Evolutionary conservation across 331 rosid genomes (phyloP).

Genomic region (Rosa hybrid): DNA sequence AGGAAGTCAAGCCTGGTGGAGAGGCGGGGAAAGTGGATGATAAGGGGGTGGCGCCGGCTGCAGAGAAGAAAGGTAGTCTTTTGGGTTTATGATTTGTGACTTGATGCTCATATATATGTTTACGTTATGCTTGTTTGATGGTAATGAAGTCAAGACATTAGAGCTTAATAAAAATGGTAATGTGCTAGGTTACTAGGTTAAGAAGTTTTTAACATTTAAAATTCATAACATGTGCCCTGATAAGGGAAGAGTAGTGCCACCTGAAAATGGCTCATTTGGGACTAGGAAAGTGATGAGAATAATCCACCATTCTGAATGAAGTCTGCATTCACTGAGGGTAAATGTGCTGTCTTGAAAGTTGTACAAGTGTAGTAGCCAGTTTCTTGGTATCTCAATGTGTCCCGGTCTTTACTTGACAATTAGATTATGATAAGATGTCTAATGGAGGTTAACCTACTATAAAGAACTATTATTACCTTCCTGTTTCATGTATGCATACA

Average conservation of each 20-base stretch:
- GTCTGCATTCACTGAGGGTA: neutral
- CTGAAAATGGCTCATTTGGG: neutral
- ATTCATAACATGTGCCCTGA: neutral
- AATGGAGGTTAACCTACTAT: neutral
- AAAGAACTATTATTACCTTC: neutral
- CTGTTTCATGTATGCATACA: neutral
- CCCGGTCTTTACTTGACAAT: neutral
- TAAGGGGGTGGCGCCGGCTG: conserved; percentile 36
- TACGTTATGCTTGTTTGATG: conserved; percentile 9
- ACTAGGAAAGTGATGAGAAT: neutral
- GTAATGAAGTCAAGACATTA: neutral
- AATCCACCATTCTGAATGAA: neutral
- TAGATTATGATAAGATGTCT: neutral
- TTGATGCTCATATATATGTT: conserved; percentile 10
- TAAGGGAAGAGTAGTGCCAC: neutral
- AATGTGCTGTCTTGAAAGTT: neutral
- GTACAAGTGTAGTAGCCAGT: neutral
- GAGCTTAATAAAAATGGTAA: neutral
- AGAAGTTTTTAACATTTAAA: neutral
- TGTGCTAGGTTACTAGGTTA: neutral
- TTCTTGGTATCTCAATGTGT: neutral
- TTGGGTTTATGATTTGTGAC: conserved; percentile 2
- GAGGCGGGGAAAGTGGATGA: conserved; percentile 51
- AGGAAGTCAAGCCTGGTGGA: conserved; percentile 45
- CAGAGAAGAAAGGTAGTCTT: conserved; percentile 59